A percentile compares a stretch with the other conserved stretches of the same genome.
Evolutionary conservation across 805 yeast genomes (phyloP).

Genomic region (Metschnikowia lunata): DNA sequence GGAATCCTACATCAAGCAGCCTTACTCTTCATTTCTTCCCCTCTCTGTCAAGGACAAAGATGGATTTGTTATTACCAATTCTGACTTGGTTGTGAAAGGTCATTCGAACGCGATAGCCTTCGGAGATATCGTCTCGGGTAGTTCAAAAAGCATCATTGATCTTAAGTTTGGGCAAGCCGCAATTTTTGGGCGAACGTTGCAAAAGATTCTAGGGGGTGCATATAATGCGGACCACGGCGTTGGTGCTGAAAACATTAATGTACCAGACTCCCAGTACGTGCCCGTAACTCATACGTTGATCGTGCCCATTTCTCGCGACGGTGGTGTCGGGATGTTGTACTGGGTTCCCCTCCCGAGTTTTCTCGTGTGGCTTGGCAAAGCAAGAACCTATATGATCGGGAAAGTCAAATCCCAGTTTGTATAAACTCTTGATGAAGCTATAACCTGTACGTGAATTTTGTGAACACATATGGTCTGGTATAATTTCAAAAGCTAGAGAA

Average conservation of each 20-base stretch:
- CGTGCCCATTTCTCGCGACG: conserved; percentile 31
- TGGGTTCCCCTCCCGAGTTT: conserved; percentile 30
- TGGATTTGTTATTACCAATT: conserved; percentile 30
- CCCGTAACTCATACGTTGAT: conserved; percentile 15
- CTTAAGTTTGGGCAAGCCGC: conserved; percentile 21
- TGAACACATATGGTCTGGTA: too few relatives aligned
- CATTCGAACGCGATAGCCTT: conserved; percentile 27
- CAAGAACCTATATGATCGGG: conserved; percentile 26
- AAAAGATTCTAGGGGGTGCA: conserved; percentile 2
- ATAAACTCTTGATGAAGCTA: conserved; percentile 3
- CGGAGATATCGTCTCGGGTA: conserved; percentile 31
- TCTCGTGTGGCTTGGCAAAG: conserved; percentile 23
- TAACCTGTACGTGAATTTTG: too few relatives aligned
- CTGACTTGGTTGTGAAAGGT: conserved; percentile 22
- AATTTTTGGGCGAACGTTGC: conserved; percentile 8
- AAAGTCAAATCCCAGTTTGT: conserved; percentile 18
- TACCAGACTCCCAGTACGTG: background rate
- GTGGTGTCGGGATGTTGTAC: conserved; percentile 33
- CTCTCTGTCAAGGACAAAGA: conserved; percentile 17
- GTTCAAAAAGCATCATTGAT: conserved; percentile 24
- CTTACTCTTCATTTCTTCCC: conserved; percentile 33
- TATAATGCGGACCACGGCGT: background rate
- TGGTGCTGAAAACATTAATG: background rate
- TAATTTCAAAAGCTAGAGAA: too few relatives aligned
- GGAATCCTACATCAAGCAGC: conserved; percentile 22